Evolutionary conservation across 108 stramenopile genomes (phyloP).

Genomic region (Epipyxis sp.): DNA sequence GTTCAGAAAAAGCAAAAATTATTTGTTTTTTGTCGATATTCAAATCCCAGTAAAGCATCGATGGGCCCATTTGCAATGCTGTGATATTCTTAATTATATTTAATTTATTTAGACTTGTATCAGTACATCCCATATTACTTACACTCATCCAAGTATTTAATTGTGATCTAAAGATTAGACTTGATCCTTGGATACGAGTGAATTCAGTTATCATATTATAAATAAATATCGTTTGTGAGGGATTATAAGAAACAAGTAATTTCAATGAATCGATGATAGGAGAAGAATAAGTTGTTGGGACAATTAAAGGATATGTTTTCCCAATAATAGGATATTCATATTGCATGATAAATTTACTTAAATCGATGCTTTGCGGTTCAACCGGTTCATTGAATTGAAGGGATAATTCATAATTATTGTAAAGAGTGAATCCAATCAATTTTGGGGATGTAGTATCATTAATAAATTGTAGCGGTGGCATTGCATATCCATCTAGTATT

Average conservation of each 20-base stretch:
- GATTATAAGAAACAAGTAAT: not conserved
- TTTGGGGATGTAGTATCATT: not conserved
- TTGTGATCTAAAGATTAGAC: not conserved
- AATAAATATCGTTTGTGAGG: not conserved
- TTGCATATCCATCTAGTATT: not conserved
- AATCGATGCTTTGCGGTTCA: not conserved
- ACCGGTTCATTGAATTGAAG: conserved; percentile 20
- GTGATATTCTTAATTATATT: not conserved
- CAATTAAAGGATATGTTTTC: not conserved
- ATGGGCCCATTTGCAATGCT: conserved; percentile 8
- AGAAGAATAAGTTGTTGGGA: no score
- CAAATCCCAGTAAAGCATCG: conserved; percentile 7
- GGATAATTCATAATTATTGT: not conserved
- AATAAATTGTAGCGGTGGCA: not conserved
- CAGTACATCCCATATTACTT: conserved; percentile 13
- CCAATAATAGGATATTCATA: not conserved
- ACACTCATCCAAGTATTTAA: not conserved
- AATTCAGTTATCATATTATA: not conserved
- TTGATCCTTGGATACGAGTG: not conserved
- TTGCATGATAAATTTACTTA: not conserved
- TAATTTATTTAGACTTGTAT: no score
- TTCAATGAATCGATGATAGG: not conserved
- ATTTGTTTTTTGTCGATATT: not conserved
- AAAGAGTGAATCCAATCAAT: not conserved
- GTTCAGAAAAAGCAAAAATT: not conserved